phyloP scores from a whole-genome alignment of 495 filamentous ascomycete species.

The Astrothelium macrocarpum region DNA sequence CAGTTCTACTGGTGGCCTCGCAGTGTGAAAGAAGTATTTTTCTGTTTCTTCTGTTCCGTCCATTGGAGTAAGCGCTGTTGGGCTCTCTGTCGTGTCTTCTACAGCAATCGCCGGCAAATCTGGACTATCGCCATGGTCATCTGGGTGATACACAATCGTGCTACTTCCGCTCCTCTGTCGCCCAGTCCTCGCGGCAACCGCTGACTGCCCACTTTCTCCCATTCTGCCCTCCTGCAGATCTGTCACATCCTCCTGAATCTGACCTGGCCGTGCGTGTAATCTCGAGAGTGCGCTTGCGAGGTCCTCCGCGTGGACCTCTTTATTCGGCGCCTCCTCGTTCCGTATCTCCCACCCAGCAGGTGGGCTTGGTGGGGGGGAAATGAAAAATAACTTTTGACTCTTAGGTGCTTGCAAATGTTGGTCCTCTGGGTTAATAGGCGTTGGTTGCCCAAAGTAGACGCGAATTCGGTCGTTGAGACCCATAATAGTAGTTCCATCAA shows the following conservation, averaged over 20 bases:
- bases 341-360: slow-evolving; percentile 89
- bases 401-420: slow-evolving; percentile 74
- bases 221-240: slow-evolving; percentile 30
- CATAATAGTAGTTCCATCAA: slow-evolving; percentile 62
- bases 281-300: slow-evolving; percentile 69
- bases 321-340: slow-evolving; percentile 86
- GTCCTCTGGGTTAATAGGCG: slow-evolving; percentile 51
- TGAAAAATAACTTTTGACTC: slow-evolving; percentile 88
- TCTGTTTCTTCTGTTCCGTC: slow-evolving; percentile 32
- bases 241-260: slow-evolving; percentile 31
- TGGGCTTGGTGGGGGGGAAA: slow-evolving; percentile 82
- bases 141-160: slow-evolving; percentile 66
- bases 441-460: slow-evolving; percentile 83
- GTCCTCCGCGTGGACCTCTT: slow-evolving; percentile 84
- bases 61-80: slow-evolving; percentile 35
- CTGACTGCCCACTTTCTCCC: slow-evolving; percentile 25
- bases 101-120: slow-evolving; percentile 82
- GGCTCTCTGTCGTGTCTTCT: slow-evolving; percentile 68
- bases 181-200: slow-evolving; percentile 30
- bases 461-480: slow-evolving; percentile 49
- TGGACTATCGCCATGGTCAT: slow-evolving; percentile 64
- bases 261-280: slow-evolving; percentile 41
- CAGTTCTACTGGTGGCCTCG: slow-evolving; percentile 81
- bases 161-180: slow-evolving; percentile 49
- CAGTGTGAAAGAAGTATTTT: slow-evolving; percentile 58